Evolutionary conservation across 73 alveolate genomes (phyloP).

Genomic region (Halteria grandinella): DNA sequence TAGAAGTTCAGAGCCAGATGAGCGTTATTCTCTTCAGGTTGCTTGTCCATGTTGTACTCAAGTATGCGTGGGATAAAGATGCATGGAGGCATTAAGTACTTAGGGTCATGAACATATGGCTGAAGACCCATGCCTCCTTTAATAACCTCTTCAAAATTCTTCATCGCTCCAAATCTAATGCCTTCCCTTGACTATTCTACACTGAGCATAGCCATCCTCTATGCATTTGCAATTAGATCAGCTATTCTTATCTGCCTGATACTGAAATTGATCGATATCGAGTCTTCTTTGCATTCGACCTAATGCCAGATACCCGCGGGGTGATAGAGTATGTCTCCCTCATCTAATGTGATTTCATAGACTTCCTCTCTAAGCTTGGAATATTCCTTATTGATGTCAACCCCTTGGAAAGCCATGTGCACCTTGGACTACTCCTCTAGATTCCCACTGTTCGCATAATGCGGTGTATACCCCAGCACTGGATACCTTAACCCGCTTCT

Average conservation of each 20-base stretch:
- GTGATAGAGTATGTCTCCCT: slow-evolving; percentile 79
- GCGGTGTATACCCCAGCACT: slow-evolving; percentile 66
- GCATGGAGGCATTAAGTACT: slow-evolving; percentile 13
- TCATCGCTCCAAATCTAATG: neutral
- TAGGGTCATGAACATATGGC: neutral
- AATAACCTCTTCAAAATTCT: neutral
- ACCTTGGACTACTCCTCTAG: slow-evolving; percentile 51
- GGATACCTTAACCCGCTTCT: slow-evolving; percentile 48
- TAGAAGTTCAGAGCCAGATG: no score
- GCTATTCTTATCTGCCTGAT: slow-evolving; percentile 39
- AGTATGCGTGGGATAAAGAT: slow-evolving; percentile 13
- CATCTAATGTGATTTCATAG: slow-evolving; percentile 59
- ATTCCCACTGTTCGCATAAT: slow-evolving; percentile 51
- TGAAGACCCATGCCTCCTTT: neutral
- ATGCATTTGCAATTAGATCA: slow-evolving; percentile 46
- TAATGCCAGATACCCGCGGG: slow-evolving; percentile 90
- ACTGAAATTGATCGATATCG: slow-evolving; percentile 59
- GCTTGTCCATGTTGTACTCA: neutral
- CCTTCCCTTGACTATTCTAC: slow-evolving; percentile 1
- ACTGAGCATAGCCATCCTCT: neutral
- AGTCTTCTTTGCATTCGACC: slow-evolving; percentile 71
- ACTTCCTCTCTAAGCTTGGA: slow-evolving; percentile 32
- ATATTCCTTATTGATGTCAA: slow-evolving; percentile 20
- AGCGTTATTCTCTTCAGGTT: slow-evolving; percentile 5
- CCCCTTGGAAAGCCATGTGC: neutral